Evolutionary conservation across 2,329 filamentous ascomycete genomes (phyloP), one percentile per base, ranked within the genome.

Genomic region (Cordyceps cateniannulata): DNA sequence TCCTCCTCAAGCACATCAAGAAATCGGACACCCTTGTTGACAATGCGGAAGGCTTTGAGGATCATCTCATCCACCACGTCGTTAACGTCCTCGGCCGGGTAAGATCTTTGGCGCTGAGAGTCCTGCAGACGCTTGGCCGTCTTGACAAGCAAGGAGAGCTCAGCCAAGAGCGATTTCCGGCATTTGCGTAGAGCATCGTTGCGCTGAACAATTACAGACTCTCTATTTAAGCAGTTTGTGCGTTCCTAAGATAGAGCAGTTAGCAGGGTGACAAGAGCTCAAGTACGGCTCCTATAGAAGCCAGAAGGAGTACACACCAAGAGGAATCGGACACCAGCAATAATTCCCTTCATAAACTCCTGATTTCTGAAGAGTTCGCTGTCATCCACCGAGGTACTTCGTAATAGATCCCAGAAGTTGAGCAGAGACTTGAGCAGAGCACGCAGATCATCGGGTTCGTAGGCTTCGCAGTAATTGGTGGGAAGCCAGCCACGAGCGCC

Each of bases 391-490:
- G 86, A 86, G 35, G 89, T 90, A 69, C 89, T 91, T 68, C 90
- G 83, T 66, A 96, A 82, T 57, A 96, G 78, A 71, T 97, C 93
- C 93, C 93, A 97, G 63, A 98, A 92, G 70, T 95, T 90, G 16
- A 95, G 85, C 63, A 97, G 79, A 1, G 93, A 91, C 67, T 91
- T 92, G 40, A 99, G 79, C 24, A 99, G 80, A 64, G 86, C 92
- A 59, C 87, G 85, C 81, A 98, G 93, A 65, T 92, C 87, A 24
- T 91, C 85, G 50, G 93, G 91, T 66, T 97, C 91, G 72, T 97
- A 99, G 10, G 91, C 84, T 71, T 97, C 93, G 78, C 95, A 99
- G 73, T 98, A 99, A 74, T 99, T 99, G 9, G 95, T 99, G 3
- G 95, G 95, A 63, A 99, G 79, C 95, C 95, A 99, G 64, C 95